Percentiles rank a stretch among this genome's conserved stretches.
phyloP scores from a whole-genome alignment of 2,329 filamentous ascomycete species.

The Fusarium concolor region DNA sequence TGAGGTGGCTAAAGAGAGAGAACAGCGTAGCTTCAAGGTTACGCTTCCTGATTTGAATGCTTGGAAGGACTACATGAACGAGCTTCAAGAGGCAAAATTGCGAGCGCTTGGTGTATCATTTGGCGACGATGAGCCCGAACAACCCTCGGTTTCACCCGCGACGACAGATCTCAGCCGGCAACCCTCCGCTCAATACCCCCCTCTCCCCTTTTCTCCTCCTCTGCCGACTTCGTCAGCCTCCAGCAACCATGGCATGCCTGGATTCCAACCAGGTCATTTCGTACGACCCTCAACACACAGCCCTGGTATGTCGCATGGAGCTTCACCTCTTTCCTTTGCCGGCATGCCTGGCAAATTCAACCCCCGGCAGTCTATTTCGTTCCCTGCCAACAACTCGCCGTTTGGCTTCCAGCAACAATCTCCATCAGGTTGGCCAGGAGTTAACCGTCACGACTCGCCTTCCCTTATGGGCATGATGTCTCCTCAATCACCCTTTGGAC shows the following conservation, averaged over 20 bases:
- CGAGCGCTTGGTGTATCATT: conserved; percentile 89
- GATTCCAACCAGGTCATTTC: conserved; percentile 70
- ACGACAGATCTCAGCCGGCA: conserved; percentile 72
- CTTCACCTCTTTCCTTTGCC: conserved; percentile 79
- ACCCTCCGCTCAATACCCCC: conserved; percentile 78
- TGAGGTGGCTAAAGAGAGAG: conserved; percentile 68
- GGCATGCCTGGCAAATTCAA: conserved; percentile 70
- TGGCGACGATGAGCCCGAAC: conserved; percentile 76
- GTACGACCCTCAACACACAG: conserved; percentile 71
- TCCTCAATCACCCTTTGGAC: conserved; percentile 71
- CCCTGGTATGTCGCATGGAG: conserved; percentile 71
- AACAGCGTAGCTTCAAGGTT: conserved; percentile 67
- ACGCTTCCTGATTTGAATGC: conserved; percentile 76
- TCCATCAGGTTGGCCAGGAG: conserved; percentile 66
- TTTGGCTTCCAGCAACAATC: conserved; percentile 75
- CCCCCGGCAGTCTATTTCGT: conserved; percentile 77
- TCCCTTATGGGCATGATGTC: conserved; percentile 69
- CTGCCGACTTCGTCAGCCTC: conserved; percentile 81
- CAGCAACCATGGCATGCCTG: conserved; percentile 70
- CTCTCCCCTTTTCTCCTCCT: conserved; percentile 85
- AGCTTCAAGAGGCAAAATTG: conserved; percentile 90
- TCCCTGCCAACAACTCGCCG: conserved; percentile 72
- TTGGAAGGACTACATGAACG: conserved; percentile 82
- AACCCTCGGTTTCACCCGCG: conserved; percentile 74
- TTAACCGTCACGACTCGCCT: conserved; percentile 72